Base-by-base conservation (phyloP, 2,329 filamentous ascomycete genomes). In the Cryphonectria japonica region DNA sequence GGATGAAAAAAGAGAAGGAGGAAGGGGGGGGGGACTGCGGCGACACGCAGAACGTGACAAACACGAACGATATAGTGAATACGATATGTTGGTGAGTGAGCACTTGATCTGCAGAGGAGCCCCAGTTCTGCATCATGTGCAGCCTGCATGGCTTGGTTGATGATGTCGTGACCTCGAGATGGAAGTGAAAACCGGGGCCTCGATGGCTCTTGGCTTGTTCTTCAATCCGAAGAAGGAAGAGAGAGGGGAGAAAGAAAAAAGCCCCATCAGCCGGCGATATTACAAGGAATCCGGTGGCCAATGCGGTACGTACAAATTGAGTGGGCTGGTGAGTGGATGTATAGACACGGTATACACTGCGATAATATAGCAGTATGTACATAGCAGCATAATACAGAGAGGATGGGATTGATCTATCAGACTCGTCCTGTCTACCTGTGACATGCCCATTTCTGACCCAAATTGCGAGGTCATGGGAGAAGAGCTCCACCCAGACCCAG, bases 21-120 rank as follows among this genome's bases (percentile, higher is more conserved):
- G 3, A 22, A 22, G n/a, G 22, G 22, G 9, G 7, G 9, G n/a
- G 22, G n/a, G 9, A 22, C 22, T 50, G 26, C 63, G 26, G 63
- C 63, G 43, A 52, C 29, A 46, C 14, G 61, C 61, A 64, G 14
- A 59, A 13, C 7, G 5, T 29, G 61, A 43, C 37, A 54, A 71
- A 69, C 69, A 71, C 69, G 69, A 71, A 62, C 22, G 3, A n/a
- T 50, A n/a, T 50, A 6, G 46, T 22, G 46, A 62, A 64, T 39
- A 64, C 37, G 41, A 64, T 41, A 61, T 32, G 14, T 39, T 59
- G 54, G 26, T 34, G 54, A 59, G 54, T 59, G 54, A 34, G 29
- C 54, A 59, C 54, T 32, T 59, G 54, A 32, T 14, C 54, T 59
- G 54, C 54, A 34, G 29, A 19, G 8, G 29, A 59, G 54, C 54